These are phyloP conservation scores for Dryas drummondii DNA, from an alignment of 306 rosid species.

Conservation along the genomic window DNA sequence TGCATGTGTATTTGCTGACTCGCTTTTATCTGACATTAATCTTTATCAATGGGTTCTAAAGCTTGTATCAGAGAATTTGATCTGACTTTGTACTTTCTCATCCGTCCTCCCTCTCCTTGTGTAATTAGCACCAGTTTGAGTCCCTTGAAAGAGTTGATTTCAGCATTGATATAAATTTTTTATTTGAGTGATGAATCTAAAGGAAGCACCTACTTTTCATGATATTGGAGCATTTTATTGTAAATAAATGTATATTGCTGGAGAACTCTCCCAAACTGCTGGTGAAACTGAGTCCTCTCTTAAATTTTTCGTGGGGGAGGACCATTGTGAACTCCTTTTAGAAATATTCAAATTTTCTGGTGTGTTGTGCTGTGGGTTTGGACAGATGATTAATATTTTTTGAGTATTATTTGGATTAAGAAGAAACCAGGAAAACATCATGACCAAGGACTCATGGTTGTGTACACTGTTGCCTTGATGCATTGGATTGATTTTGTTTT, in stretches of 20 bases:
- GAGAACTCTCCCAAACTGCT: not conserved
- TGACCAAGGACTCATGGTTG: not conserved
- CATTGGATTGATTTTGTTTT: not conserved
- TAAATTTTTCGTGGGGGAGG: not conserved
- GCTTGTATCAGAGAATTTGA: not conserved
- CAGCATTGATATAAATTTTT: not conserved
- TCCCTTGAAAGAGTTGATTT: not conserved
- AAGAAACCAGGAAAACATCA: not conserved
- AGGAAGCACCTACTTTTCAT: not conserved
- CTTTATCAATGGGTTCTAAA: not conserved
- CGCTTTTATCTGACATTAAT: not conserved
- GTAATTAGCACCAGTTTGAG: not conserved
- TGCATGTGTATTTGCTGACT: not conserved
- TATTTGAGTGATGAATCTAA: not conserved
- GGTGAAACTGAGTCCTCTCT: not conserved
- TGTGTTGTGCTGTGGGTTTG: not conserved
- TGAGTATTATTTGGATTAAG: not conserved
- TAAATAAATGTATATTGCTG: not conserved
- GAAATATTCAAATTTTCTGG: not conserved
- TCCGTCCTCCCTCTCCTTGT: not conserved
- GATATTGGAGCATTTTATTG: not conserved
- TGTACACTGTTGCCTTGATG: not conserved
- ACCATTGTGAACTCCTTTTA: not conserved
- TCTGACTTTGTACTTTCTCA: not conserved
- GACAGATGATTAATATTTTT: not conserved